Evolutionary conservation across 257 asterid genomes (phyloP).

Genomic region (Avicennia marina): DNA sequence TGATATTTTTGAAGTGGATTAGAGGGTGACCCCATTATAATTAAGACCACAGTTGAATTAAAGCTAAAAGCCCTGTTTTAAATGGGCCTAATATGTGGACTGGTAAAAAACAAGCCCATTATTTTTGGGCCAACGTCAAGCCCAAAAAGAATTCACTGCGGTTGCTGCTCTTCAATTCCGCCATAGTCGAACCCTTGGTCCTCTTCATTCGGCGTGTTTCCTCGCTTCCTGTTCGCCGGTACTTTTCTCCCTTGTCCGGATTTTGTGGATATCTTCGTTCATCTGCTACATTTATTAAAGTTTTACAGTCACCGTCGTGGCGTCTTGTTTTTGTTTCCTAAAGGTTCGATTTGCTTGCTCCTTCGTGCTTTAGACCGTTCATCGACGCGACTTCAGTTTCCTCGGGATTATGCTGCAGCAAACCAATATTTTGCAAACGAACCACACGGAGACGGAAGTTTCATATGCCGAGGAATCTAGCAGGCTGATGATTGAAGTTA

Average conservation of each 20-base stretch:
- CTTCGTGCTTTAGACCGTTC: too few relatives aligned
- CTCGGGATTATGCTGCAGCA: slow-evolving; percentile 56
- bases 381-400: neutral
- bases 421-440: slow-evolving; percentile 69
- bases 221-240: slow-evolving; percentile 21
- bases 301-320: neutral
- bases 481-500: slow-evolving; percentile 79
- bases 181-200: too few relatives aligned
- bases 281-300: neutral
- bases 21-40: too few relatives aligned
- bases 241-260: slow-evolving; percentile 1
- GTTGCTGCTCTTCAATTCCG: slow-evolving; percentile 10
- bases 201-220: too few relatives aligned
- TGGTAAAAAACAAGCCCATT: too few relatives aligned
- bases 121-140: too few relatives aligned
- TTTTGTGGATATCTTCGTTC: slow-evolving; percentile 11
- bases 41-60: too few relatives aligned
- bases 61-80: too few relatives aligned
- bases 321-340: neutral
- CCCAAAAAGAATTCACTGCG: neutral
- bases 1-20: too few relatives aligned
- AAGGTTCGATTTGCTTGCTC: neutral
- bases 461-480: slow-evolving; percentile 89
- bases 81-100: too few relatives aligned
- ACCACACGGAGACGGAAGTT: slow-evolving; percentile 83